phyloP scores from a whole-genome alignment of 441 rosid species.

The Dalechampia spathulata region DNA sequence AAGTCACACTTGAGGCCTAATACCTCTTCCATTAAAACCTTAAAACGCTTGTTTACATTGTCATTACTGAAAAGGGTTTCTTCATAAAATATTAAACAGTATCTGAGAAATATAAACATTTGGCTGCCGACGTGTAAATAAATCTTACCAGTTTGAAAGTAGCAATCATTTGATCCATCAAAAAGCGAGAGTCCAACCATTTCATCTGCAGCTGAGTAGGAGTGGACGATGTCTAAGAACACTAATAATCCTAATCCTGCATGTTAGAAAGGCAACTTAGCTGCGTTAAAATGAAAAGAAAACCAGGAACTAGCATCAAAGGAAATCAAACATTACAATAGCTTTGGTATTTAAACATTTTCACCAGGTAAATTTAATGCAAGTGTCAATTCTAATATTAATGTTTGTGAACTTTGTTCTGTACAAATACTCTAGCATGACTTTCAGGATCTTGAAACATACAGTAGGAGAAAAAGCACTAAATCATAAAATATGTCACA shows the following conservation, averaged over 20 bases:
- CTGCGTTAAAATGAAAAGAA: slow-evolving; percentile 7
- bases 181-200: slow-evolving; percentile 89
- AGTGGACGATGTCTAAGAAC: slow-evolving; percentile 87
- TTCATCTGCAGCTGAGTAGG: slow-evolving; percentile 96
- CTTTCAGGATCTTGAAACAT: background rate
- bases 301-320: background rate
- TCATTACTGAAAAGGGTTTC: background rate
- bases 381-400: too few species aligned
- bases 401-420: background rate
- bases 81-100: background rate
- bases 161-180: slow-evolving; percentile 98
- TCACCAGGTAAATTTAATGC: background rate
- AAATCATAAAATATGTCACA: background rate
- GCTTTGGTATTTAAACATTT: background rate
- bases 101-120: background rate
- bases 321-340: background rate
- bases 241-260: slow-evolving; percentile 85
- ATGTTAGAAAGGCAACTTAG: slow-evolving; percentile 12
- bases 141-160: slow-evolving; percentile 72
- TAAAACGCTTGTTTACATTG: background rate
- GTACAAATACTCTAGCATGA: background rate
- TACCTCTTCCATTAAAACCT: background rate
- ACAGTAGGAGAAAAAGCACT: too few species aligned
- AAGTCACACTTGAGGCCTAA: background rate
- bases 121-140: background rate